Evolutionary conservation across 768 basidiomycete species (phyloP).

Genomic region (Suillus paluster): DNA sequence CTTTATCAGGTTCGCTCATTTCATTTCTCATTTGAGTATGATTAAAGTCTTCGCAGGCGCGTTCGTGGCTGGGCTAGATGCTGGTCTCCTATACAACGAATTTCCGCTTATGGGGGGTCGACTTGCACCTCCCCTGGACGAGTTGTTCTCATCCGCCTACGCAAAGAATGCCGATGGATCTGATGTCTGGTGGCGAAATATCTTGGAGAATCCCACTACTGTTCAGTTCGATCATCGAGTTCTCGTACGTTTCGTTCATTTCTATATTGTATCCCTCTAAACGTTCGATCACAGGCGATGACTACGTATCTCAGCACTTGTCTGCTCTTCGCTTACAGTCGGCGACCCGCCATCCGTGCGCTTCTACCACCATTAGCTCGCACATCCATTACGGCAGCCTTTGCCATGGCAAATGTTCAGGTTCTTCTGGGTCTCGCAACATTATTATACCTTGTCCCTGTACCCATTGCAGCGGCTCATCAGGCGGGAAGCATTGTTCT

Average conservation of each 20-base stretch:
- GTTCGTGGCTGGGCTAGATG: slow-evolving; percentile 97
- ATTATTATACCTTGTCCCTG: slow-evolving; percentile 89
- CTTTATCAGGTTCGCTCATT: slow-evolving; percentile 76
- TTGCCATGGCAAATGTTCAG: slow-evolving; percentile 85
- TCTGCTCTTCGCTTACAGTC: slow-evolving; percentile 62
- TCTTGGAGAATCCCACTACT: slow-evolving; percentile 97
- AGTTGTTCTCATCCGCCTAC: slow-evolving; percentile 80
- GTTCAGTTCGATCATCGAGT: slow-evolving; percentile 97
- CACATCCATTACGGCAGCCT: slow-evolving; percentile 58
- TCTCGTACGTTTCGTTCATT: slow-evolving; percentile 58
- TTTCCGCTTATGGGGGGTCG: slow-evolving; percentile 96
- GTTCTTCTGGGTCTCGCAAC: slow-evolving; percentile 79
- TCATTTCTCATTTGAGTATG: slow-evolving; percentile 3
- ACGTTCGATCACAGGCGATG: slow-evolving; percentile 60
- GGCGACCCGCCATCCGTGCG: slow-evolving; percentile 49
- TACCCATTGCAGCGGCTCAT: slow-evolving; percentile 90
- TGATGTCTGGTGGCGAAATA: slow-evolving; percentile 94
- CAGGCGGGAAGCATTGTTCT: slow-evolving; percentile 94
- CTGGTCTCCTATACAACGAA: slow-evolving; percentile 96
- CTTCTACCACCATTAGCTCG: slow-evolving; percentile 65
- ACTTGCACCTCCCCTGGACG: slow-evolving; percentile 78
- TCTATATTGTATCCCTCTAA: slow-evolving; percentile 7
- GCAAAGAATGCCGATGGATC: slow-evolving; percentile 68
- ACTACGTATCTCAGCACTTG: slow-evolving; percentile 79
- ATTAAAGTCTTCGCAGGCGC: slow-evolving; percentile 63